A percentile compares a stretch with the other conserved stretches of the same genome.
phyloP scores from a whole-genome alignment of 768 basidiomycete genomes.

The Porpolomopsis calyptriformis region DNA sequence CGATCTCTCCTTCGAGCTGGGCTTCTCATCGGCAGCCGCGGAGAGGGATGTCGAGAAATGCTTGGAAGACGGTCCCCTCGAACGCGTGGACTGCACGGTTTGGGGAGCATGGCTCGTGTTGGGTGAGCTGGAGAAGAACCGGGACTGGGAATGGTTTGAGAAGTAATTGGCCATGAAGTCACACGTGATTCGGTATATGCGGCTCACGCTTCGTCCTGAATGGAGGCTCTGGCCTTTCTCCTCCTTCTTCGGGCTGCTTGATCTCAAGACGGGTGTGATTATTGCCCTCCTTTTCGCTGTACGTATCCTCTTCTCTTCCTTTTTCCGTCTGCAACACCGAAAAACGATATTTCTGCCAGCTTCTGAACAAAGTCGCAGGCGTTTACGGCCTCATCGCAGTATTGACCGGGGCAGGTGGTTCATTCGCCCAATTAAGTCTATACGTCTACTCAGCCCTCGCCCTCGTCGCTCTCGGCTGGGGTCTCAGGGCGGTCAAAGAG shows the following conservation, averaged over 20 bases:
- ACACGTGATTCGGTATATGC: slow-evolving; percentile 36
- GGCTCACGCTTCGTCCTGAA: slow-evolving; percentile 72
- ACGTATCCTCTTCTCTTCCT: slow-evolving; percentile 21
- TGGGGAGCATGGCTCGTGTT: slow-evolving; percentile 17
- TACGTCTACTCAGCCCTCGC: slow-evolving; percentile 88
- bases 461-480: slow-evolving; percentile 77
- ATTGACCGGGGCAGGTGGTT: slow-evolving; percentile 82
- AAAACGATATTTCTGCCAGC: slow-evolving; percentile 29
- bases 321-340: slow-evolving; percentile 1
- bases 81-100: slow-evolving; percentile 14
- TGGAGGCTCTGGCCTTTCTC: slow-evolving; percentile 74
- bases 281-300: slow-evolving; percentile 86
- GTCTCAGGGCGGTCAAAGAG: slow-evolving; percentile 72
- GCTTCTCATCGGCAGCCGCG: slow-evolving; percentile 23
- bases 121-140: slow-evolving; percentile 49
- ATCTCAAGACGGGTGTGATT: slow-evolving; percentile 89
- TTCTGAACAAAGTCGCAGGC: slow-evolving; percentile 96
- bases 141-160: slow-evolving; percentile 70
- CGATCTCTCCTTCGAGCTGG: slow-evolving; percentile 28
- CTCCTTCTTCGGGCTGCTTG: slow-evolving; percentile 78
- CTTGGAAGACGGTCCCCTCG: slow-evolving; percentile 48
- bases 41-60: slow-evolving; percentile 62
- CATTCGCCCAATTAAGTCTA: slow-evolving; percentile 83
- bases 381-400: slow-evolving; percentile 93
- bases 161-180: slow-evolving; percentile 60